Conservation (phyloP, 1,139 yeast species). For the Suhomyces choctaworum region DNA sequence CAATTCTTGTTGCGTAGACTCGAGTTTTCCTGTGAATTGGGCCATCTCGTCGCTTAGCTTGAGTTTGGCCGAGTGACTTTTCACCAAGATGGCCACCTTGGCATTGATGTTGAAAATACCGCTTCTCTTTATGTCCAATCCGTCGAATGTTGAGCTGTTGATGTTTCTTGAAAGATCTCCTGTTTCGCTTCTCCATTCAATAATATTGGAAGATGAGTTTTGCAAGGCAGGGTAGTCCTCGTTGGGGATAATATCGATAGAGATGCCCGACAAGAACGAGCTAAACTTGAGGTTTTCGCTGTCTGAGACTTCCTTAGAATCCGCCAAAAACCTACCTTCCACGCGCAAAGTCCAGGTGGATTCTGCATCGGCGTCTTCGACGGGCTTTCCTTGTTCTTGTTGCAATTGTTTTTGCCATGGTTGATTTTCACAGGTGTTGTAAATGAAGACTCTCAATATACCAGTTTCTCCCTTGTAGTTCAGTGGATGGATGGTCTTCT, state of each 20-base stretch:
- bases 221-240: slow-evolving; percentile 41
- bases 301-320: slow-evolving; percentile 27
- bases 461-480: slow-evolving; percentile 51
- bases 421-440: slow-evolving; percentile 82
- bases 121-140: slow-evolving; percentile 78
- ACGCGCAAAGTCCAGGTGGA: slow-evolving; percentile 84
- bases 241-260: slow-evolving; percentile 66
- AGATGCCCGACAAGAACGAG: slow-evolving; percentile 77
- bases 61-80: slow-evolving; percentile 64
- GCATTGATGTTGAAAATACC: slow-evolving; percentile 70
- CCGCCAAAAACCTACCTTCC: slow-evolving; percentile 73
- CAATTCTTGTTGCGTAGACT: slow-evolving; percentile 84
- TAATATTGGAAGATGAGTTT: slow-evolving; percentile 33
- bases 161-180: slow-evolving; percentile 15
- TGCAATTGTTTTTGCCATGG: slow-evolving; percentile 76
- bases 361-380: slow-evolving; percentile 29
- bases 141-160: slow-evolving; percentile 58
- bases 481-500: slow-evolving; percentile 47
- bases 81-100: slow-evolving; percentile 77
- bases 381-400: slow-evolving; percentile 25
- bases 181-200: slow-evolving; percentile 44
- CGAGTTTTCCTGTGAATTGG: slow-evolving; percentile 68
- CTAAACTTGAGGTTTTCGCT: slow-evolving; percentile 55
- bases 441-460: slow-evolving; percentile 72
- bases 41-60: slow-evolving; percentile 64